These are phyloP conservation scores for Rosa chinensis DNA, from an alignment of 306 rosid species.

Conservation along the genomic window DNA sequence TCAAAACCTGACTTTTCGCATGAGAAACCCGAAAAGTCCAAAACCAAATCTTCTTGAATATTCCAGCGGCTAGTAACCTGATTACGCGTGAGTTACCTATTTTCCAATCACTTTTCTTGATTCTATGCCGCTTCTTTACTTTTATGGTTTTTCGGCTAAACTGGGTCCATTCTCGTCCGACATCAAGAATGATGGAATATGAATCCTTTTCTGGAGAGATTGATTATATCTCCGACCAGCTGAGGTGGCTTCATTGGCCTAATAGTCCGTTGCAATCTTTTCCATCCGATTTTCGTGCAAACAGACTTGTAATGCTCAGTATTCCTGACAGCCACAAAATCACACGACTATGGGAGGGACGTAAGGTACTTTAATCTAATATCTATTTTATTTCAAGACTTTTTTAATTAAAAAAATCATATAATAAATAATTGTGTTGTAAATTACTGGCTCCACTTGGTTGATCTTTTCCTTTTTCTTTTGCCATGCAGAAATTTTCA, in stretches of 20 bases:
- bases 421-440: too few species aligned
- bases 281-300: slow-evolving; percentile 33
- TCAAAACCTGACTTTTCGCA: too few species aligned
- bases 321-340: neutral
- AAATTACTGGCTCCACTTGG: too few species aligned
- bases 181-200: neutral
- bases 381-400: neutral
- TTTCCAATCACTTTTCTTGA: too few species aligned
- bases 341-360: slow-evolving; percentile 12
- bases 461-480: too few species aligned
- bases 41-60: too few species aligned
- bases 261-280: slow-evolving; percentile 29
- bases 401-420: neutral
- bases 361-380: slow-evolving; percentile 10
- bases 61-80: too few species aligned
- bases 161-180: too few species aligned
- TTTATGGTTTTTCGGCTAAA: too few species aligned
- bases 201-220: slow-evolving; percentile 20
- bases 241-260: slow-evolving; percentile 34
- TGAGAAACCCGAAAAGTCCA: too few species aligned
- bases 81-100: too few species aligned
- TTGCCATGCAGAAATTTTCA: neutral
- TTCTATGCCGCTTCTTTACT: too few species aligned
- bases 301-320: slow-evolving; percentile 1
- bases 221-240: slow-evolving; percentile 20